These are phyloP conservation scores for Rhodosporidiobolus sp. DNA, from an alignment of 768 basidiomycete species.

Conservation along the genomic window DNA sequence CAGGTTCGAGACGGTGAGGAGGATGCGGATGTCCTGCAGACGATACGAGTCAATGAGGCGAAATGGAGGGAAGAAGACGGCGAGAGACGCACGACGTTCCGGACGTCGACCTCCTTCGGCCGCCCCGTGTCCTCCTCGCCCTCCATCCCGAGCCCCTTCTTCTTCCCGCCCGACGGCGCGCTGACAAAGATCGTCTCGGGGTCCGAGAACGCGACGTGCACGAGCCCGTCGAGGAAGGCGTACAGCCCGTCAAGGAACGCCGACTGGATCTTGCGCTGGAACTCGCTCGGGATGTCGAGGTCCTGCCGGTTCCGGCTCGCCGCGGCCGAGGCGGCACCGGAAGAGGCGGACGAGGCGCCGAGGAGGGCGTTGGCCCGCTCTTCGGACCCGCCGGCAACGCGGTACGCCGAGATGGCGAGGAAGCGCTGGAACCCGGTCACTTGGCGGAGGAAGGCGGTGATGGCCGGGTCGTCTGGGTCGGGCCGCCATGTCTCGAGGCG, in stretches of 20 bases:
- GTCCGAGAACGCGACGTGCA: conserved; percentile 65
- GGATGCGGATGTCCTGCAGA: conserved; percentile 71
- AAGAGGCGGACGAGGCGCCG: conserved; percentile 40
- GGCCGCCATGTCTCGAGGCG: conserved; percentile 80
- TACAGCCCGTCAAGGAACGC: conserved; percentile 83
- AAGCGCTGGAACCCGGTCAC: conserved; percentile 79
- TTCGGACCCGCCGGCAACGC: conserved; percentile 69
- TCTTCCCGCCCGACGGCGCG: conserved; percentile 2
- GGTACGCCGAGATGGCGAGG: conserved; percentile 69
- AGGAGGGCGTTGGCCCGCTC: conserved; percentile 55
- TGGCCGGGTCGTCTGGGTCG: conserved; percentile 60
- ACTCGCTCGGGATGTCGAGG: conserved; percentile 58
- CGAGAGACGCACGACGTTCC: conserved; percentile 31
- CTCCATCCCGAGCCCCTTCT: conserved; percentile 24
- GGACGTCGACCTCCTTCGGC: conserved; percentile 38
- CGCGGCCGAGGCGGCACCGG: neutral
- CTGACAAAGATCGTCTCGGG: conserved; percentile 32
- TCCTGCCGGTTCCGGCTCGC: conserved; percentile 14
- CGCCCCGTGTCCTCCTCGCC: conserved; percentile 25
- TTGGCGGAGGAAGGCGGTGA: conserved; percentile 70
- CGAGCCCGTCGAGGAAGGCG: conserved; percentile 79
- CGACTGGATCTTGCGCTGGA: conserved; percentile 70
- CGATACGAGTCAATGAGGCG: neutral
- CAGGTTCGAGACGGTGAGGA: conserved; percentile 87
- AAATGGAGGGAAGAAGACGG: neutral